phyloP scores from a whole-genome alignment of 768 basidiomycete genomes.

The Melanogaster broomeanus region DNA sequence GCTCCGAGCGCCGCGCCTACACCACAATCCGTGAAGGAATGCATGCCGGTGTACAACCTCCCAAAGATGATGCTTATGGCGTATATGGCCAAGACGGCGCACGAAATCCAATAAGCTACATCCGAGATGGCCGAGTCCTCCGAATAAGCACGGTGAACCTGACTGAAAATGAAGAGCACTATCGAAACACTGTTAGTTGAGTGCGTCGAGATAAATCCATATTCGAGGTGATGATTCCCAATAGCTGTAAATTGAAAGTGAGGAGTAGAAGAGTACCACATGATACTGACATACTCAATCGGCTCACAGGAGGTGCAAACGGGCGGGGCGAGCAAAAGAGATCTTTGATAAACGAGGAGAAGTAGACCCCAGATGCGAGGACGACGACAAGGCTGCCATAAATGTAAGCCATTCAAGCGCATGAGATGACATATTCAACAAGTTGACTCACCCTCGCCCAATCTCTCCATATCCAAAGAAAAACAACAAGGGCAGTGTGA shows the following conservation, averaged over 20 bases:
- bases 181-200: constrained; percentile 90
- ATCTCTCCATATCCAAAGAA: constrained; percentile 82
- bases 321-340: constrained; percentile 89
- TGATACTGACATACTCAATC: constrained; percentile 64
- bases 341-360: constrained; percentile 88
- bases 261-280: not conserved
- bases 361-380: constrained; percentile 79
- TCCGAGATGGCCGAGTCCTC: constrained; percentile 44
- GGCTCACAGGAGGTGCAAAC: constrained; percentile 86
- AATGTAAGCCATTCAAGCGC: constrained; percentile 15
- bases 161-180: constrained; percentile 74
- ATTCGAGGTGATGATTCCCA: constrained; percentile 82
- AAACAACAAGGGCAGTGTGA: constrained; percentile 78
- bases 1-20: constrained; percentile 67
- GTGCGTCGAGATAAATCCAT: constrained; percentile 96
- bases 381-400: constrained; percentile 60
- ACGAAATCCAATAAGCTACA: constrained; percentile 42
- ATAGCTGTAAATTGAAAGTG: constrained; percentile 49
- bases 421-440: not conserved
- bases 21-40: constrained; percentile 75
- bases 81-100: constrained; percentile 54
- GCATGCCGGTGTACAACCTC: constrained; percentile 86
- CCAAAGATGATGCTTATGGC: constrained; percentile 75
- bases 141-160: constrained; percentile 52
- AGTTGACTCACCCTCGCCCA: constrained; percentile 65